phyloP scores from a whole-genome alignment of 2,329 filamentous ascomycete species.

The Ophiostoma montium region DNA sequence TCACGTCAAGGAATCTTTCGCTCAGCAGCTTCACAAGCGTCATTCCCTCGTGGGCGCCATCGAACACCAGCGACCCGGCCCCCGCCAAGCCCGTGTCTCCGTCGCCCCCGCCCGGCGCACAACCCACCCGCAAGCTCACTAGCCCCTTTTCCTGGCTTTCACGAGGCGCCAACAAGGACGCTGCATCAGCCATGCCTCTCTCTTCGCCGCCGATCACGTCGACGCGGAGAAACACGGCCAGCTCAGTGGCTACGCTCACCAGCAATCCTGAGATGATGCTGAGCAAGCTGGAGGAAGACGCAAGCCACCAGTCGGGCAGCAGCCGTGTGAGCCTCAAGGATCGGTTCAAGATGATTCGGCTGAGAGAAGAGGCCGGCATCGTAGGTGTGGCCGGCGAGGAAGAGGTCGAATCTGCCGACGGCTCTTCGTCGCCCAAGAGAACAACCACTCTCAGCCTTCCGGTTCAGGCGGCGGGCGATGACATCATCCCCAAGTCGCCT shows the following conservation, averaged over 20 bases:
- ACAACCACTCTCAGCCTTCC: conserved; percentile 4
- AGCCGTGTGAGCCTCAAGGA: conserved; percentile 56
- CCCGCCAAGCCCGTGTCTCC: conserved; percentile 28
- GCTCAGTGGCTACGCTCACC: conserved; percentile 62
- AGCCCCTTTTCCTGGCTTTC: conserved; percentile 82
- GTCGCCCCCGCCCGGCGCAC: conserved; percentile 19
- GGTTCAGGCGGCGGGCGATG: conserved; percentile 1
- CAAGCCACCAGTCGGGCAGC: conserved; percentile 27
- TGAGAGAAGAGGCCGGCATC: conserved; percentile 54
- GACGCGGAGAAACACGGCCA: conserved; percentile 58
- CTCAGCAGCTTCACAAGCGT: conserved; percentile 58
- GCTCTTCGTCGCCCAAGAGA: conserved; percentile 8
- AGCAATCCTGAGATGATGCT: conserved; percentile 75
- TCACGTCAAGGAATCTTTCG: conserved; percentile 39
- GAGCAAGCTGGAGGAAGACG: conserved; percentile 58
- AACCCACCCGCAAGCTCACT: conserved; percentile 54
- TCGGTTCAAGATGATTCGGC: conserved; percentile 61
- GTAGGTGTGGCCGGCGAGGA: conserved; percentile 20
- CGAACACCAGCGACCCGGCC: conserved; percentile 29
- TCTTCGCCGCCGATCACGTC: conserved; percentile 28
- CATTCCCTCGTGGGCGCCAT: conserved; percentile 57
- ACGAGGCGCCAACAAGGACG: conserved; percentile 47
- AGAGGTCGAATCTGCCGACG: conserved; percentile 31
- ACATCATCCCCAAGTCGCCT: conserved; percentile 26
- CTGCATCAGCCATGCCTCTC: conserved; percentile 29